phyloP scores from a whole-genome alignment of 225 moss, liverwort and hornwort species.

The Thuidium tamariscinum region DNA sequence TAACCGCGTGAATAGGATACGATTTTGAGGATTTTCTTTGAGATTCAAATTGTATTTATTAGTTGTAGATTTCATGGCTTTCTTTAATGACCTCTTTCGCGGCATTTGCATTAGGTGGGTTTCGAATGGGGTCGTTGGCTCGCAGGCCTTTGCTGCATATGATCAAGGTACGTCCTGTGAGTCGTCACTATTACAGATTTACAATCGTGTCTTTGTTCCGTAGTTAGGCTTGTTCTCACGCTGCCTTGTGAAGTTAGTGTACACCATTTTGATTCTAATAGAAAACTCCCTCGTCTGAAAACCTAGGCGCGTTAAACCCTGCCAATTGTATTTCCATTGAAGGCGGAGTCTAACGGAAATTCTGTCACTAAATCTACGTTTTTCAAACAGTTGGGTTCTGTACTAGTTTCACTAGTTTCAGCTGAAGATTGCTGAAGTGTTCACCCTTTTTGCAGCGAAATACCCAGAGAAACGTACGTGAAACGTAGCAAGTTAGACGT shows the following conservation, averaged over 20 bases:
- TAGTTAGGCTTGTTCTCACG: neutral
- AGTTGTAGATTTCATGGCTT: neutral
- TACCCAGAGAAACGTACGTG: neutral
- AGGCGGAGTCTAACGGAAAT: neutral
- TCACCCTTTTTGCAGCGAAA: neutral
- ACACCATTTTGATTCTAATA: no score
- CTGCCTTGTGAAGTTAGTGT: neutral
- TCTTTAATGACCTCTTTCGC: neutral
- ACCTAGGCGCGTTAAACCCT: neutral
- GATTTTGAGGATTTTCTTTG: neutral
- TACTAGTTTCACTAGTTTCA: neutral
- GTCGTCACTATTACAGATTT: neutral
- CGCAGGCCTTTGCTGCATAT: conserved; percentile 91
- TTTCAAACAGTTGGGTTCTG: neutral
- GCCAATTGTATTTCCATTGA: neutral
- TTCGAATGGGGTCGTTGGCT: conserved; percentile 87
- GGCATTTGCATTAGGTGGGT: conserved; percentile 65
- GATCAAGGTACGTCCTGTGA: conserved; percentile 62
- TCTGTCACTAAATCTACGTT: neutral
- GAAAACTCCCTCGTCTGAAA: neutral
- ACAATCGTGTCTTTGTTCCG: neutral
- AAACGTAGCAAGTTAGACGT: neutral
- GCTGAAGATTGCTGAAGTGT: neutral
- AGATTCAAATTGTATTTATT: neutral
- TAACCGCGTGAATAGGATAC: neutral